Evolutionary conservation across 495 filamentous ascomycete genomes (phyloP), one percentile per base, ranked within the genome.

Genomic region (Aspergillus taichungensis): DNA sequence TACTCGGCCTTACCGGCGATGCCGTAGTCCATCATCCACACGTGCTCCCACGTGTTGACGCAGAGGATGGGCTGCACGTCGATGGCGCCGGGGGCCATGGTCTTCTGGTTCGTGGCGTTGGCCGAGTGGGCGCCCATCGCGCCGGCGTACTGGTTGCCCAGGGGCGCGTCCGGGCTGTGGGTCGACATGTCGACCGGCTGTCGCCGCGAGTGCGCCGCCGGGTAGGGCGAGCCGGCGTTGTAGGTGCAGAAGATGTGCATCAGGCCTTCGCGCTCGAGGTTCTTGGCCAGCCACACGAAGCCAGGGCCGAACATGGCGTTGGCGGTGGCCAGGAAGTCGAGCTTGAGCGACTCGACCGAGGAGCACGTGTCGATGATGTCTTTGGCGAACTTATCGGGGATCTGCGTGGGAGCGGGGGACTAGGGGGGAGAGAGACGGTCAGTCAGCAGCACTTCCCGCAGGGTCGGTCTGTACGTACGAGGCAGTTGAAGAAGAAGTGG

Each of bases 31-130:
- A 73, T 74, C 62, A 97, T 66, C 81, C 85, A 98, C 2, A 82
- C 85, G 64, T 98, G 92, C 71, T 96, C 83, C 92, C 92, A 98
- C 24, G 88, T 94, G 63, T 92, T 97, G 37, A 97, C 74, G 55
- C 90, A 94, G 46, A 97, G 67, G 49, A 96, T 66, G 5, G 91
- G 88, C 43, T 78, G 66, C 12, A 90, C 54, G 42, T 85, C 76
- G 33, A 77, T 65, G 8, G 85, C 88, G 6, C 88, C 85, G 12
- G 82, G 83, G 10, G 81, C 76, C 47, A 75, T 54, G 48, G 55
- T 68, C 55, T 61, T 69, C 37, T 68, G 60, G 49, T 67, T 70
- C 31, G 54, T 24, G 18, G 18, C 18, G 18, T 24, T 24, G 18
- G 18, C 48, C 6, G 67, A 61, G 53, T 67, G 58, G 11, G 61